phyloP scores from a whole-genome alignment of 305 asterid species.

The Fraxinus sp. region DNA sequence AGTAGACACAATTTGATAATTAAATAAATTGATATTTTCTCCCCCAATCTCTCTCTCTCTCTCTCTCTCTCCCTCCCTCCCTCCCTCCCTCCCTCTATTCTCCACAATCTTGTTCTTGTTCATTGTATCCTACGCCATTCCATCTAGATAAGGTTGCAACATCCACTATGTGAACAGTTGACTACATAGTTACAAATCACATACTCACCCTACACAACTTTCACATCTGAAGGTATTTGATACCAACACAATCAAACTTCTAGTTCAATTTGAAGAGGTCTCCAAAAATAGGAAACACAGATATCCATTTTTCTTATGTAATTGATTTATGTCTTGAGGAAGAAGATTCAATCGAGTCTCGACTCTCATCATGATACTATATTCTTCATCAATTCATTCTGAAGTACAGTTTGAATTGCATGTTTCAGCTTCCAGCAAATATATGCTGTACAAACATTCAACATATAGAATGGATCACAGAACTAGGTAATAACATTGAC shows the following conservation, averaged over 20 bases:
- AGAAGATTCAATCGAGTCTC: conserved; percentile 6
- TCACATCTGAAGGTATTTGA: conserved; percentile 4
- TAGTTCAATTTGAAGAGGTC: not conserved
- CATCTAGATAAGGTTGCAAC: not conserved
- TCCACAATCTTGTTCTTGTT: not conserved
- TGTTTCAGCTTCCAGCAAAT: not conserved
- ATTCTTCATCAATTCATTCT: not conserved
- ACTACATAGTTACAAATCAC: not conserved
- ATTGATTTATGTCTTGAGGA: not conserved
- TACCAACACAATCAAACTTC: not conserved
- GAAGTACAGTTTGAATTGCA: conserved; percentile 6
- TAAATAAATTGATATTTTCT: too few relatives aligned
- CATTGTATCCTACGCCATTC: not conserved
- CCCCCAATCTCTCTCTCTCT: not conserved
- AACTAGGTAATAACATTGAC: conserved; percentile 21
- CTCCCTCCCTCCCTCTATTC: not conserved
- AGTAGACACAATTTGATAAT: not conserved
- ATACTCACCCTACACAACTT: conserved; percentile 7
- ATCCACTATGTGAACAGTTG: not conserved
- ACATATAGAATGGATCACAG: conserved; percentile 14
- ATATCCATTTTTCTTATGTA: not conserved
- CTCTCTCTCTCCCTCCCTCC: not conserved
- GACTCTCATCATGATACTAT: conserved; percentile 4
- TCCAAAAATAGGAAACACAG: not conserved
- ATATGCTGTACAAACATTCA: not conserved